Percentiles rank a stretch among this genome's conserved stretches.
phyloP scores from a whole-genome alignment of 2,329 filamentous ascomycete genomes.

The Fulvia fulva region DNA sequence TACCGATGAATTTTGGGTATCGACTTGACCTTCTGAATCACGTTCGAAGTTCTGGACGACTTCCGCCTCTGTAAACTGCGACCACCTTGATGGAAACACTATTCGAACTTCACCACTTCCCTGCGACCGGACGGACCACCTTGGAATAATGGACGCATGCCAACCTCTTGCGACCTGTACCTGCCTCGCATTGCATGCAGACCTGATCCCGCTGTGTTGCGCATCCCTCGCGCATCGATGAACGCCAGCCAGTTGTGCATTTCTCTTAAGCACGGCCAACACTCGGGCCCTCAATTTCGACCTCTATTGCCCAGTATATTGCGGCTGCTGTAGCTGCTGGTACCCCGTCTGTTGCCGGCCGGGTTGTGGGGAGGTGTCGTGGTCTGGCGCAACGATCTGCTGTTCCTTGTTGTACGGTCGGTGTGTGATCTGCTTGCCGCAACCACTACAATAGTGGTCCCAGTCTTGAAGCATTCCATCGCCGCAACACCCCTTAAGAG shows the following conservation, averaged over 20 bases:
- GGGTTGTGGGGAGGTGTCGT: neutral
- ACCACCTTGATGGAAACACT: neutral
- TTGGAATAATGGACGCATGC: too few species aligned
- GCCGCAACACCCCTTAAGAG: constrained; percentile 12
- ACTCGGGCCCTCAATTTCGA: neutral
- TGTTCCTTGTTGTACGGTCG: constrained; percentile 9
- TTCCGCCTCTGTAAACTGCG: neutral
- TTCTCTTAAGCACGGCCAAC: neutral
- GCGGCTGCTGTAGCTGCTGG: constrained; percentile 2
- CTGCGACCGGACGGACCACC: neutral
- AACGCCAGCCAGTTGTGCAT: neutral
- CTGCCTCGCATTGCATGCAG: too few species aligned
- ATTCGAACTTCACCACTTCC: neutral
- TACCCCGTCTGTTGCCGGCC: neutral
- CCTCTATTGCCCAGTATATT: neutral
- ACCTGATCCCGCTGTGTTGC: neutral
- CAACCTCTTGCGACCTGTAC: too few species aligned
- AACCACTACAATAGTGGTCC: constrained; percentile 16
- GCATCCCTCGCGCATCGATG: neutral
- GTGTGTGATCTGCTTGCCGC: constrained; percentile 15
- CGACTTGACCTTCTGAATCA: neutral
- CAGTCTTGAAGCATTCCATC: constrained; percentile 13
- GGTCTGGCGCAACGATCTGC: constrained; percentile 9
- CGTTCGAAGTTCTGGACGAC: neutral
- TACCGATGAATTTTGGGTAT: neutral